Evolutionary conservation across 164 flowering plant species (phyloP), one percentile per base, ranked within the genome.

Genomic region (Piper longum): DNA sequence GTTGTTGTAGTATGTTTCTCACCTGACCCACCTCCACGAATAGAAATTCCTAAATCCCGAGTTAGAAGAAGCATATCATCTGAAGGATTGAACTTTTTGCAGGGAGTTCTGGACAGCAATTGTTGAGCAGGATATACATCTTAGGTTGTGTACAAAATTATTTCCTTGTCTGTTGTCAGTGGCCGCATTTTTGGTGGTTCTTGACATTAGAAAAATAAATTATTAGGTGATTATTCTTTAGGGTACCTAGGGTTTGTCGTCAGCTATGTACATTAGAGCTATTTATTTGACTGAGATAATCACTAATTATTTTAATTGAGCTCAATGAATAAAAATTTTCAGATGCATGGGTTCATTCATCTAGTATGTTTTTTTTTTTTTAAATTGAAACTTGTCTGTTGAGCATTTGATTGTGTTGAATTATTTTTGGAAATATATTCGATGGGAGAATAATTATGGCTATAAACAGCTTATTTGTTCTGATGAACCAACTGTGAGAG

Each of bases 1-100:
- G 96, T 87, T 8, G 66, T 91, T 16, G 89, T 89, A 18, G 69
- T 91, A 14, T 91, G 96, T 67, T 89, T 91, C 77, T 89, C 96
- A 0, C 71, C 78, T 0, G 89, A 91, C 12, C 91, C 98, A 43
- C 98, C 98, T 4, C 91, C 95, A 43, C 71, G 81, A 69, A 78
- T 89, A 54, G 92, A 87, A 72, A 73, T 84, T 12, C 84, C 85
- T 44, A 81, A 71, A 43, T 43, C 81, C 3, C 77, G 84, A 9
- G 75, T 81, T 4, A 66, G 83, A 57, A 76, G 95, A 75, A 91
- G 95, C 66, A 87, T 91, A 64, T 91, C 98, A 7, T 81, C 87
- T 7, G 96, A 89, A 61, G 95, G 92, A 54, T 65, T 91, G 68
- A 83, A 81, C 76, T 71, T 85, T 64, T 83, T 91, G 55, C 81